These are phyloP conservation scores for Jaapia argillacea DNA, from an alignment of 768 basidiomycete species.

Conservation along the genomic window DNA sequence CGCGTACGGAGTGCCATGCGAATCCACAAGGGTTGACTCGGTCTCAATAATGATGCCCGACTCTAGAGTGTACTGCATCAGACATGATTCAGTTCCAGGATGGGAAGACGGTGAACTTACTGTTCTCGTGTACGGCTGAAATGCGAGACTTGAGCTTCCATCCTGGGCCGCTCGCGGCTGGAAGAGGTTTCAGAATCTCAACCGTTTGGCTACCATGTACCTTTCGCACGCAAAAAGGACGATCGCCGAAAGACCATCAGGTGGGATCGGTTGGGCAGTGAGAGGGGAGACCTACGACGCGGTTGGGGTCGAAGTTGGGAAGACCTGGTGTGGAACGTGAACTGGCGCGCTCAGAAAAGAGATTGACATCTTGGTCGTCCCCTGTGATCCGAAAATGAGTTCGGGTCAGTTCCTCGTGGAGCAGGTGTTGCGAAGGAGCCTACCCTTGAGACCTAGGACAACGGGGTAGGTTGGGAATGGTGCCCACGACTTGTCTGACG, in stretches of 20 bases:
- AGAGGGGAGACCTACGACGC: conserved; percentile 37
- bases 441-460: conserved; percentile 63
- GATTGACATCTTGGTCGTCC: conserved; percentile 52
- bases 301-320: conserved; percentile 61
- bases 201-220: conserved; percentile 77
- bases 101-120: conserved; percentile 28
- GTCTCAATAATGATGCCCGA: conserved; percentile 63
- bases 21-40: conserved; percentile 55
- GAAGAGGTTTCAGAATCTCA: conserved; percentile 71
- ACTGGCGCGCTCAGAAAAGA: conserved; percentile 46
- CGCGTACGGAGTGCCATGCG: conserved; percentile 37
- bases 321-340: conserved; percentile 45
- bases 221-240: conserved; percentile 23
- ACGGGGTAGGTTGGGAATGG: conserved; percentile 84
- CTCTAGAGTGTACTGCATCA: conserved; percentile 29
- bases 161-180: conserved; percentile 63
- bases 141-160: conserved; percentile 67
- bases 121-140: conserved; percentile 72
- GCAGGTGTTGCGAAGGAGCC: conserved; percentile 4
- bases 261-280: neutral
- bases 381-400: conserved; percentile 21
- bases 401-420: neutral
- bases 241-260: neutral
- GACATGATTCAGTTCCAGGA: neutral
- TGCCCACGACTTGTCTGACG: conserved; percentile 61